Evolutionary conservation across 306 rosid genomes (phyloP), one percentile per base, ranked within the genome.

Genomic region (Psophocarpus tetragonolobus): DNA sequence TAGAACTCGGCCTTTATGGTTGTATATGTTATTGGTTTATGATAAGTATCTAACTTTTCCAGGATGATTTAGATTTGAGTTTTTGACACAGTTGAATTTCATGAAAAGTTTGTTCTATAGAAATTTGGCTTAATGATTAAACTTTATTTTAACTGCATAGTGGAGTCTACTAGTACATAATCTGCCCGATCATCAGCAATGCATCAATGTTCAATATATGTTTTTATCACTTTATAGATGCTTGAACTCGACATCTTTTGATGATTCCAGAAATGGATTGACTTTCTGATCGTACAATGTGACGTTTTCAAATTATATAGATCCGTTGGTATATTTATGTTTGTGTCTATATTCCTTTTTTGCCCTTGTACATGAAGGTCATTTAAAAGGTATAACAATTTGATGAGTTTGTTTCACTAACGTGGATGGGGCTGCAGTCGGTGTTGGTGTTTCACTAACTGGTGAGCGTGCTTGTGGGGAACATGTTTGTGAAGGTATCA

Each of bases 361-460:
- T 38, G 33, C 64, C 41, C 63, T 41, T 60, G 9, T 56, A 35
- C 27, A 12, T 47, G 6, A 45, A 54, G 32, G 36, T 50, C 35
- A 68, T 17, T 32, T 62, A 17, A 32, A 61, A 81, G 71, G 61
- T 58, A 24, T 66, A 13, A 11, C n/a, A 41, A 17, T 27, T 65
- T 75, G 44, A 68, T 82, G 63, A 27, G 62, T 68, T 68, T 42
- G 84, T 74, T n/a, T 70, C 54, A 29, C 38, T 41, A 74, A 56
- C 79, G 73, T 68, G 80, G 80, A 51, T 89, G 84, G 42, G 65
- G 57, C 41, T 85, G 85, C 92, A 94, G 98, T 90, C 95, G 56
- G 97, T 92, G 79, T 84, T 94, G 77, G 97, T 92, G 79, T 75
- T 84, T 72, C 84, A 73, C 71, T 38, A 13, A 71, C 53, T 63